Evolutionary conservation across 805 yeast species (phyloP).

Genomic region (Hanseniaspora occidentalis): DNA sequence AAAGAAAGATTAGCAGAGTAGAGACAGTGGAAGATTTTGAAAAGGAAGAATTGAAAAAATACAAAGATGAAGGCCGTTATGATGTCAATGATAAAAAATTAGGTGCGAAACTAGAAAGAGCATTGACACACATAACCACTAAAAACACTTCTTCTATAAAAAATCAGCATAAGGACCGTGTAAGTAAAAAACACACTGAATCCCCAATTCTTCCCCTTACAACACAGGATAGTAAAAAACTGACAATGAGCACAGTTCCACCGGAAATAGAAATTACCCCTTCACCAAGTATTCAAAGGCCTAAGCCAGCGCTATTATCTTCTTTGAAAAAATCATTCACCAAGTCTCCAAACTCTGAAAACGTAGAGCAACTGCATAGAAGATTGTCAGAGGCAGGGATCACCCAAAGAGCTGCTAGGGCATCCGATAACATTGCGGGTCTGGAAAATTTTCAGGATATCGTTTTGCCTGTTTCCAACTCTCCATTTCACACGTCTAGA

Average conservation of each 20-base stretch:
- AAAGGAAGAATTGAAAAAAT: neutral
- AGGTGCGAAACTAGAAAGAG: conserved; percentile 25
- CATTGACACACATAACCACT: conserved; percentile 11
- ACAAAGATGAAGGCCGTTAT: conserved; percentile 11
- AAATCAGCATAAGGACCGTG: too few relatives aligned
- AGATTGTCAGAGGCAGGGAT: conserved; percentile 28
- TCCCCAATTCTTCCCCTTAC: too few relatives aligned
- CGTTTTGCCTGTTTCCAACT: neutral
- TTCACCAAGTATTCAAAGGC: too few relatives aligned
- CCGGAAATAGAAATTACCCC: too few relatives aligned
- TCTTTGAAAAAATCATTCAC: conserved; percentile 13
- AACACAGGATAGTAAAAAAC: too few relatives aligned
- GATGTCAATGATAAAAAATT: conserved; percentile 24
- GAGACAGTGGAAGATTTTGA: neutral
- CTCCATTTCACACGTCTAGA: neutral
- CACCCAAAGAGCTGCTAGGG: conserved; percentile 29
- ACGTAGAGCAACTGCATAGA: conserved; percentile 20
- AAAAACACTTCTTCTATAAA: too few relatives aligned
- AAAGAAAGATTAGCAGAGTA: neutral
- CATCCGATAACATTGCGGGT: conserved; percentile 36
- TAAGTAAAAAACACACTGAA: too few relatives aligned
- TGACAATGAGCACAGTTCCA: too few relatives aligned
- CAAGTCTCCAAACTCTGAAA: conserved; percentile 12
- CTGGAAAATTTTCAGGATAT: conserved; percentile 21
- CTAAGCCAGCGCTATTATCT: neutral